phyloP scores from a whole-genome alignment of 331 rosid species.

The Quercus phellos region DNA sequence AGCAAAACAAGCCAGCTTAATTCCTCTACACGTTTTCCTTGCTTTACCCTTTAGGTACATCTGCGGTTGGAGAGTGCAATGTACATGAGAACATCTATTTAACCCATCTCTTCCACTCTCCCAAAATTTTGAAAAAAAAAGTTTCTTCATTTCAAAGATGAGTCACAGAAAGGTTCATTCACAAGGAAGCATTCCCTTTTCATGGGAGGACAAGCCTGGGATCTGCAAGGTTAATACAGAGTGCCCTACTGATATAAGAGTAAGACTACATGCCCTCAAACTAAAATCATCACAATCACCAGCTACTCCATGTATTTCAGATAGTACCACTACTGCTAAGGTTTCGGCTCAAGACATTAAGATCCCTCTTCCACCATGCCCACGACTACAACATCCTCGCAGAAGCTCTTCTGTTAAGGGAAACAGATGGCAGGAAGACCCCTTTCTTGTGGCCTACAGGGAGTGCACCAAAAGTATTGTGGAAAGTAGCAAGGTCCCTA shows the following conservation, averaged over 20 bases:
- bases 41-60: slow-evolving; percentile 35
- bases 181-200: slow-evolving; percentile 76
- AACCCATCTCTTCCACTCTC: slow-evolving; percentile 15
- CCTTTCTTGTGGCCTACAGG: slow-evolving; percentile 73
- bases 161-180: slow-evolving; percentile 63
- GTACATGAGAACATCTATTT: slow-evolving; percentile 32
- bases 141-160: slow-evolving; percentile 28
- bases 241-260: slow-evolving; percentile 13
- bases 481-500: slow-evolving; percentile 10
- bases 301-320: neutral
- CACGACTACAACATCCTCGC: slow-evolving; percentile 21
- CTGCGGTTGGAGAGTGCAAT: slow-evolving; percentile 41
- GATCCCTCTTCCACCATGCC: slow-evolving; percentile 83
- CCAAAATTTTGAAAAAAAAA: slow-evolving; percentile 5
- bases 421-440: slow-evolving; percentile 52
- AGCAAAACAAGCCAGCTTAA: slow-evolving; percentile 22
- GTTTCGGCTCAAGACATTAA: slow-evolving; percentile 21
- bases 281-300: slow-evolving; percentile 4
- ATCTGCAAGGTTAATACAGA: slow-evolving; percentile 44
- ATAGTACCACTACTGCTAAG: neutral
- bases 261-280: slow-evolving; percentile 13
- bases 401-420: slow-evolving; percentile 61
- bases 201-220: slow-evolving; percentile 81
- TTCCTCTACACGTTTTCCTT: slow-evolving; percentile 57
- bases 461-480: slow-evolving; percentile 50